Conservation (phyloP, 2,329 filamentous ascomycete genomes). For the Fusarium sp. region DNA sequence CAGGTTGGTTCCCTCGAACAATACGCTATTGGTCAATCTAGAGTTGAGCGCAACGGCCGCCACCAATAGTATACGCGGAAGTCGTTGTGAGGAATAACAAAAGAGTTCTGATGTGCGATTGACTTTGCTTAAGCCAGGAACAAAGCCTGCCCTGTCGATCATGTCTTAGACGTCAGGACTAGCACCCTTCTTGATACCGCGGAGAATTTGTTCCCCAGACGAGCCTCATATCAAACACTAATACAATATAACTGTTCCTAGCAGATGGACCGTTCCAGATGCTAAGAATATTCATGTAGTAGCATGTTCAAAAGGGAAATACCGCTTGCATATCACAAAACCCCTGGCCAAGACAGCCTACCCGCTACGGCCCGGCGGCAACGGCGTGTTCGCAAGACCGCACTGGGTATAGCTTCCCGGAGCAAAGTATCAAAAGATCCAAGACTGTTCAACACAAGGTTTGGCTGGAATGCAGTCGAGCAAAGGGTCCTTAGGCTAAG, state of each 20-base stretch:
- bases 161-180: not conserved
- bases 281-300: not conserved
- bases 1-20: not conserved
- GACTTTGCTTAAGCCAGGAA: not conserved
- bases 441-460: not conserved
- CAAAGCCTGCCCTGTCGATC: not conserved
- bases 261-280: not conserved
- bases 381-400: conserved; percentile 5
- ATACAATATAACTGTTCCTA: not conserved
- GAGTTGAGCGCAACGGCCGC: not conserved
- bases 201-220: not conserved
- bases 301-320: not conserved
- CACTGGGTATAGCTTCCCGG: conserved; percentile 6
- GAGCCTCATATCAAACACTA: not conserved
- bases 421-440: not conserved
- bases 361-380: conserved; percentile 26
- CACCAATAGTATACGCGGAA: too few relatives aligned
- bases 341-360: not conserved
- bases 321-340: not conserved
- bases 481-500: not conserved
- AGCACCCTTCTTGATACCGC: not conserved
- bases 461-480: not conserved
- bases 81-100: too few relatives aligned
- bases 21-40: not conserved
- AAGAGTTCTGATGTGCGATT: not conserved